Evolutionary conservation across 2,329 filamentous ascomycete species (phyloP), one percentile per base, ranked within the genome.

Genomic region (Cercospora zeina): DNA sequence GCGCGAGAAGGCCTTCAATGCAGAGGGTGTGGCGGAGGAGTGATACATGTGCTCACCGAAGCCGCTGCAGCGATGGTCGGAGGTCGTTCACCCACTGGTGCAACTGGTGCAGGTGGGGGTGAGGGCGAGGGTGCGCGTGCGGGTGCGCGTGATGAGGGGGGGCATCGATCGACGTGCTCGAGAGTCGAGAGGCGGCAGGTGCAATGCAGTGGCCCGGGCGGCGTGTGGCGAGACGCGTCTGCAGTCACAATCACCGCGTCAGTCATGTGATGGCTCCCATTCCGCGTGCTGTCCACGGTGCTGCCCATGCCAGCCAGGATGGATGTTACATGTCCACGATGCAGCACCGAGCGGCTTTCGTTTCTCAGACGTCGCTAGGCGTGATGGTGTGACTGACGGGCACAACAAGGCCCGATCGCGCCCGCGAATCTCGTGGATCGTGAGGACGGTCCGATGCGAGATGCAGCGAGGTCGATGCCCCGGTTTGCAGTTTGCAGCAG

Each of bases 181-280:
- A n/a, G n/a, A n/a, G n/a, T n/a, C n/a, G 16, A 16, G 16, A 37
- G 27, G 11, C 21, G 33, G 45, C 37, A 53, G 42, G 24, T 27
- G 47, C 49, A 9, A 39, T 47, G 54, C 51, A 49, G 60, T 31
- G 53, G 47, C 27, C 34, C 51, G 33, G n/a, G 13, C 27, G 54
- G 27, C 14, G 33, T 16, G 37, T 11, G 24, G 54, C 36, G 13
- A 1, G 21, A 55, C 37, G 37, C 37, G 21, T 31, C 24, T 57
- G 54, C 37, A 57, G 54, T 10, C 39, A 37, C 19, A 45, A 45
- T 27, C 24, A 27, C 24, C n/a, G n/a, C n/a, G n/a, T n/a, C n/a
- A n/a, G n/a, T n/a, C n/a, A 62, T 50, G 54, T 58, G 60, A 62
- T 49, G 34, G 14, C 49, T 62, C 60, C 47, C 16, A 62, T 58